phyloP scores from a whole-genome alignment of 1,284 basidiomycete genomes.

The Ceratorhiza oryzae-sativae region DNA sequence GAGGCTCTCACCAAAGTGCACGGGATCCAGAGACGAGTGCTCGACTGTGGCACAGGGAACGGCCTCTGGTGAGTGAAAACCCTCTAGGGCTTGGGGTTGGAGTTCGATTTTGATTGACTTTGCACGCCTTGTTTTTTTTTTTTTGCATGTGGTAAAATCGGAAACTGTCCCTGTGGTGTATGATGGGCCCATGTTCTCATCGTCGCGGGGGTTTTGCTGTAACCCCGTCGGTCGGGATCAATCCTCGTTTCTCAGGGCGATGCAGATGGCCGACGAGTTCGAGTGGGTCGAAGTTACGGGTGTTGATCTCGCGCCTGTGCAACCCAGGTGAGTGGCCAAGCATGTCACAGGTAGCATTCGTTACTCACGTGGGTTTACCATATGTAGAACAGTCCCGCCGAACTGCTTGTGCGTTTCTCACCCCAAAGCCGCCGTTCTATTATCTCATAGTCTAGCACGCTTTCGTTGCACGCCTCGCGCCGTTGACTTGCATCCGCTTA shows the following conservation, averaged over 20 bases:
- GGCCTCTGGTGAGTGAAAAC: constrained; percentile 67
- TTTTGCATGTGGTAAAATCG: constrained; percentile 33
- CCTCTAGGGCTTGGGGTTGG: constrained; percentile 30
- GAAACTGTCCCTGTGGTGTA: constrained; percentile 15
- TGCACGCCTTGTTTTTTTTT: constrained; percentile 39
- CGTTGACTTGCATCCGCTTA: constrained; percentile 42
- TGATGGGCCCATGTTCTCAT: constrained; percentile 7
- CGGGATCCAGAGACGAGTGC: constrained; percentile 56
- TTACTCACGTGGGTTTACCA: constrained; percentile 42
- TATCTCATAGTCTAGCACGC: constrained; percentile 3
- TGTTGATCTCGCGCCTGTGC: constrained; percentile 71
- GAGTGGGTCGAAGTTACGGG: constrained; percentile 69
- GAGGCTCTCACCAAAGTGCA: constrained; percentile 56
- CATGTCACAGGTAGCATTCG: constrained; percentile 37
- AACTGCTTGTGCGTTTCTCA: constrained; percentile 65
- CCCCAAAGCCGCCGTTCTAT: background rate
- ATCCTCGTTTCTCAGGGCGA: constrained; percentile 57
- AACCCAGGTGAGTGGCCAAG: constrained; percentile 59
- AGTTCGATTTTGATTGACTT: constrained; percentile 41
- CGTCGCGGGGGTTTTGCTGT: background rate
- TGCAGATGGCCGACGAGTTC: constrained; percentile 70
- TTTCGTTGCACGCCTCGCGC: background rate
- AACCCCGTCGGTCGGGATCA: constrained; percentile 18
- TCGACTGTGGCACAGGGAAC: constrained; percentile 75
- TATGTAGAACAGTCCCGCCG: constrained; percentile 62